phyloP scores from a whole-genome alignment of 306 rosid genomes.

The Senna tora region DNA sequence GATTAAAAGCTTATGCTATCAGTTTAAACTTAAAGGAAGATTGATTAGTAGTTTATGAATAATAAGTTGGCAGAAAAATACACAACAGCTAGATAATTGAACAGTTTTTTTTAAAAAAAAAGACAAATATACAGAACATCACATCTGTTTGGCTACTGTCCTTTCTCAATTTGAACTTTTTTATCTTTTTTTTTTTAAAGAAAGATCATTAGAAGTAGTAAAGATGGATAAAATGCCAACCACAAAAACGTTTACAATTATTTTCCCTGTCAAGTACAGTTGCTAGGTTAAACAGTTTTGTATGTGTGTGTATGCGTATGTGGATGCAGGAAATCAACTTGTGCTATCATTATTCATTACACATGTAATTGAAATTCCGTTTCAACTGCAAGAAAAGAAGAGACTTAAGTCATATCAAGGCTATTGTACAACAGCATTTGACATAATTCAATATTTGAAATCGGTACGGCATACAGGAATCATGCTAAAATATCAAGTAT shows the following conservation, averaged over 20 bases:
- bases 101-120: not conserved
- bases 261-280: constrained; percentile 9
- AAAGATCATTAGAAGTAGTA: not conserved
- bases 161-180: not conserved
- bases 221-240: not conserved
- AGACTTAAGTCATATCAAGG: not conserved
- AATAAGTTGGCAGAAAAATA: not conserved
- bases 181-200: too few relatives aligned
- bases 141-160: constrained; percentile 1
- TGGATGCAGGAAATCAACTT: constrained; percentile 8
- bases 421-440: constrained; percentile 1
- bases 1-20: constrained; percentile 38
- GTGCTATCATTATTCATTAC: constrained; percentile 6
- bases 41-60: constrained; percentile 5
- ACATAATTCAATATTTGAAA: not conserved
- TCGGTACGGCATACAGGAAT: not conserved
- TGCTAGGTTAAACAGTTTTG: not conserved
- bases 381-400: constrained; percentile 19
- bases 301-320: not conserved
- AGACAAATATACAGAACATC: not conserved
- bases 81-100: constrained; percentile 3
- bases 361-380: constrained; percentile 4
- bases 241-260: not conserved
- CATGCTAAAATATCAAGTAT: constrained; percentile 3
- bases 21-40: constrained; percentile 27